Conservation (phyloP, 106 monocot species). For the Apostasia ramifera region DNA sequence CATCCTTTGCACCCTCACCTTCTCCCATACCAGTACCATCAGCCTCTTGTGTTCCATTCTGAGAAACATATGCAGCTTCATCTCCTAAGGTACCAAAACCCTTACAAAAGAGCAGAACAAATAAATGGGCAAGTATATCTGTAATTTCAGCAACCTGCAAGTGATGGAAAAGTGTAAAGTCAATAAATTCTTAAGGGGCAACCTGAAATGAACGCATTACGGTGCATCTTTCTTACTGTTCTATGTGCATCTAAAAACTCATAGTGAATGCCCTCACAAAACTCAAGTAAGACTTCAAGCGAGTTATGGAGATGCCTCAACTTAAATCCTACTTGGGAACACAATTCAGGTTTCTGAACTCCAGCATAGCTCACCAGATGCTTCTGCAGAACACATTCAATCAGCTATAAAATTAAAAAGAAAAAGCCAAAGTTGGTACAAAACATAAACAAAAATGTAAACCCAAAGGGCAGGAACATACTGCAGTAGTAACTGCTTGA, state of each 20-base stretch:
- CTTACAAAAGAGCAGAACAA: constrained; percentile 57
- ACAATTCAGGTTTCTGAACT: constrained; percentile 28
- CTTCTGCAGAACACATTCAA: constrained; percentile 25
- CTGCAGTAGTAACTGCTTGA: constrained; percentile 32
- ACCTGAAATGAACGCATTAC: background rate
- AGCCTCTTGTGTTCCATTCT: constrained; percentile 35
- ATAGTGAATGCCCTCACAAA: constrained; percentile 40
- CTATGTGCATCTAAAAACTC: constrained; percentile 70
- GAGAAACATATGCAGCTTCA: constrained; percentile 23
- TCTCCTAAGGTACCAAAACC: constrained; percentile 69
- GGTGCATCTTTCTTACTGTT: constrained; percentile 29
- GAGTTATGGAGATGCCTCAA: constrained; percentile 29
- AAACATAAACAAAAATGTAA: background rate
- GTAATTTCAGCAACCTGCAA: constrained; percentile 69
- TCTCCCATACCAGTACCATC: constrained; percentile 91
- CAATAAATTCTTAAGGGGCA: background rate
- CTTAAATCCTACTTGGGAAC: constrained; percentile 21
- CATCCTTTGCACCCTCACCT: constrained; percentile 78
- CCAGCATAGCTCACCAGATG: constrained; percentile 25
- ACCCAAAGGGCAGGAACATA: constrained; percentile 16
- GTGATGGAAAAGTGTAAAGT: constrained; percentile 8
- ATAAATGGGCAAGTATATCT: constrained; percentile 49
- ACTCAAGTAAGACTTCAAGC: constrained; percentile 34
- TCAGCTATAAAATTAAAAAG: background rate
- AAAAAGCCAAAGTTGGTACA: background rate